Base-by-base conservation (phyloP, 306 rosid species). In the Luffa aegyptiaca region DNA sequence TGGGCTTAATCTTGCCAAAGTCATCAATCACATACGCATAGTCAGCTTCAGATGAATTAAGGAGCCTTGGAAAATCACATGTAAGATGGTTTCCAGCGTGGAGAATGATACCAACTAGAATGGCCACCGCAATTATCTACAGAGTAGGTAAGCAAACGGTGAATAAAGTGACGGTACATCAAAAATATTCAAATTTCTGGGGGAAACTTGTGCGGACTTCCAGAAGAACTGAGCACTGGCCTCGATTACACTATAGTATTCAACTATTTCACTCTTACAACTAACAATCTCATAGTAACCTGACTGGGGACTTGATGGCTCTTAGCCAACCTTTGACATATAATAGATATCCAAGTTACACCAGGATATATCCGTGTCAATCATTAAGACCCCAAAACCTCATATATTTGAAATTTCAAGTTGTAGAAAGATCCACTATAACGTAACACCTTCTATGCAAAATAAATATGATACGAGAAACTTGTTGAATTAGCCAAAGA, bases 21-120 rank as follows among this genome's bases (percentile, higher is more conserved):
- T 88, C 97, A 2, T 74, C 83, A 0, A 14, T 5, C 87, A 93
- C 82, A 80, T 76, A 82, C 10, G 49, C 52, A 80, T 96, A 96
- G 3, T 31, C 35, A 3, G 7, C 21, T 53, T 84, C 89, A 56
- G 96, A 58, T 31, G 85, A 37, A 5, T 46, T 44, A 44, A 86
- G 77, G 58, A 96, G 96, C 83, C 84, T 86, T 21, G 96, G 98
- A 87, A 96, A 96, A 84, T 96, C 98, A 86, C 99, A 96, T 44
- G 98, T 97, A 75, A 96, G 91, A 82, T 96, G 99, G 84, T 89
- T 84, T 75, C 99, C 99, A 2, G 26, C 99, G 78, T 93, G 99
- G 82, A 93, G 91, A 85, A 96, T 86, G 80, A 93, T 72, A 82
- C 97, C 99, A 75, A 91, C 75, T 71, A 93, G 89, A 62, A 96